A percentile compares a stretch with the other conserved stretches of the same genome.
phyloP scores from a whole-genome alignment of 306 rosid species.

The Pterocarpus santalinus region DNA sequence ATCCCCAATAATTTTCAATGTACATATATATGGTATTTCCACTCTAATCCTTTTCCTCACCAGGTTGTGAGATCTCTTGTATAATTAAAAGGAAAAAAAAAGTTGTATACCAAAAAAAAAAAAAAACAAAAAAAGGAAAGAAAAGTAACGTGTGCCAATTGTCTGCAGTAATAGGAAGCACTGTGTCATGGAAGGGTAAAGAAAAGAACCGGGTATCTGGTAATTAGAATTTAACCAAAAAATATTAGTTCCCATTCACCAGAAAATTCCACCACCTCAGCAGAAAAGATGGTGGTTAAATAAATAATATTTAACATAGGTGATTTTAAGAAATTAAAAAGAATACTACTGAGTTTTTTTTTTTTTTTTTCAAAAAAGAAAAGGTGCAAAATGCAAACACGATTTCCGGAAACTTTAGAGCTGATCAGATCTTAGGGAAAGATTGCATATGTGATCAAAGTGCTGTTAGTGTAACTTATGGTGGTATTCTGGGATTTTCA shows the following conservation, averaged over 20 bases:
- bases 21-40: background rate
- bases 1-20: constrained; percentile 9
- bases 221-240: background rate
- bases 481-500: too few species aligned
- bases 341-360: background rate
- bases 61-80: background rate
- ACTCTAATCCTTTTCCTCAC: background rate
- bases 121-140: too few species aligned
- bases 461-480: too few species aligned
- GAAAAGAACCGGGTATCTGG: background rate
- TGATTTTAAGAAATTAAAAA: too few species aligned
- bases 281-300: background rate
- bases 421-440: too few species aligned
- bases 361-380: too few species aligned
- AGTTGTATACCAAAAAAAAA: background rate
- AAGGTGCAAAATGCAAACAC: background rate
- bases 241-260: background rate
- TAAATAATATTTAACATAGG: background rate
- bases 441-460: too few species aligned
- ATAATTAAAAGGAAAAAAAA: background rate
- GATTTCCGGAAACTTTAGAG: background rate
- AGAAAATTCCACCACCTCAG: background rate
- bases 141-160: background rate
- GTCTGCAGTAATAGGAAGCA: background rate
- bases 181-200: background rate